Percentiles rank a stretch among this genome's conserved stretches.
These are phyloP conservation scores for Aphanomyces astaci DNA, from an alignment of 352 stramenopile genomes.

Conservation along the genomic window DNA sequence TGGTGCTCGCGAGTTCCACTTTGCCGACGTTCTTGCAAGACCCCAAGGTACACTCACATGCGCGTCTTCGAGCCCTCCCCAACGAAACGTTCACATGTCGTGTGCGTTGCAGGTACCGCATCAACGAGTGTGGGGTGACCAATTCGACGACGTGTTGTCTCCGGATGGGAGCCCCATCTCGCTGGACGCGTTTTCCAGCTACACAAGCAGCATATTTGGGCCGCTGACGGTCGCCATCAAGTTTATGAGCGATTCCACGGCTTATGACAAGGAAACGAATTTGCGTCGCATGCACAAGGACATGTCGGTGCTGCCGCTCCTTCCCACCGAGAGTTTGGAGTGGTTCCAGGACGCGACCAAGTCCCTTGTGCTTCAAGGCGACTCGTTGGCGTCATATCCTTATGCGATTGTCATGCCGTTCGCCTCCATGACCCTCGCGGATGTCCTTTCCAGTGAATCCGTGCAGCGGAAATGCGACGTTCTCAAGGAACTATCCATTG, in stretches of 20 bases:
- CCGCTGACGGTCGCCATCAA: neutral
- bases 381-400: neutral
- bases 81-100: neutral
- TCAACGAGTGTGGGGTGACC: neutral
- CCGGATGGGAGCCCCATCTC: neutral
- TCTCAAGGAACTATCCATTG: neutral
- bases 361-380: neutral
- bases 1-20: neutral
- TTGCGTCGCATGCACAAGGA: neutral
- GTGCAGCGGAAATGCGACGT: neutral
- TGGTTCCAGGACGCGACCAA: neutral
- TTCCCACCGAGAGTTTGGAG: neutral
- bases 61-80: neutral
- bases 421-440: neutral
- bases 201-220: neutral
- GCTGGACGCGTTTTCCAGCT: neutral
- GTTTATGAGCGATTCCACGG: neutral
- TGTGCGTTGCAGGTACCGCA: neutral
- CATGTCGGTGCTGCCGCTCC: neutral
- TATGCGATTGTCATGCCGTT: neutral
- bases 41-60: neutral
- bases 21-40: neutral
- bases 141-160: neutral
- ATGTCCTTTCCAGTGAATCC: neutral
- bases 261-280: neutral